Conservation (phyloP, 345 rosid species). For the Toxicodendron radicans region DNA sequence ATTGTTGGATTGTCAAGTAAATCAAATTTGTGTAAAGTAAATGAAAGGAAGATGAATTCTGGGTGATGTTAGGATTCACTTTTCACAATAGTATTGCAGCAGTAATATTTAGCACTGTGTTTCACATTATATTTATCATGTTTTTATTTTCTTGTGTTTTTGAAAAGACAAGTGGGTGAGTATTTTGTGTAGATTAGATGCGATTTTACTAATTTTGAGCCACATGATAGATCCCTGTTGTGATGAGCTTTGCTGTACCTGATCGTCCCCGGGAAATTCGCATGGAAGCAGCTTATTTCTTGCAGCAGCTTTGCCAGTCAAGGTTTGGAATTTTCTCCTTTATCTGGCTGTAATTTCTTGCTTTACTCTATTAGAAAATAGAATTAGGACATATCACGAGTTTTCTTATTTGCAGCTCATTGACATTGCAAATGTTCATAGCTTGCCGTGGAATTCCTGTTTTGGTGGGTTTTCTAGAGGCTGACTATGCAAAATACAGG, state of each 20-base stretch:
- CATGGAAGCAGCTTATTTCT: slow-evolving; percentile 91
- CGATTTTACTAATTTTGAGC: slow-evolving; percentile 4
- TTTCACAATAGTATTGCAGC: background rate
- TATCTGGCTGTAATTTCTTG: slow-evolving; percentile 3
- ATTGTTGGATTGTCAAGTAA: background rate
- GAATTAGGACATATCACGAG: slow-evolving; percentile 30
- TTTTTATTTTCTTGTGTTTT: slow-evolving; percentile 8
- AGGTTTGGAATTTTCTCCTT: slow-evolving; percentile 50
- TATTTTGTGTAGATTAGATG: background rate
- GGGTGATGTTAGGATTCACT: background rate
- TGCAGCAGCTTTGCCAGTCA: slow-evolving; percentile 96
- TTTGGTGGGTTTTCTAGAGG: slow-evolving; percentile 92
- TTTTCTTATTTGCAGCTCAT: slow-evolving; percentile 58
- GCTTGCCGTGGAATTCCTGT: slow-evolving; percentile 96
- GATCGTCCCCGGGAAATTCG: slow-evolving; percentile 88
- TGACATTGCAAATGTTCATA: slow-evolving; percentile 99
- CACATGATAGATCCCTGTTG: slow-evolving; percentile 69
- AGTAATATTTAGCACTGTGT: background rate
- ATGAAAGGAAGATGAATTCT: background rate
- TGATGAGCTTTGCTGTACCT: slow-evolving; percentile 75
- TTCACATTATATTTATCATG: background rate
- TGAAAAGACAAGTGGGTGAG: background rate
- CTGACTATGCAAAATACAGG: slow-evolving; percentile 98
- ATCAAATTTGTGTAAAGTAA: background rate
- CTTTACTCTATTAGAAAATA: background rate